Percentiles rank a stretch among this genome's conserved stretches.
phyloP scores from a whole-genome alignment of 805 yeast genomes.

The Candida morakotiae region DNA sequence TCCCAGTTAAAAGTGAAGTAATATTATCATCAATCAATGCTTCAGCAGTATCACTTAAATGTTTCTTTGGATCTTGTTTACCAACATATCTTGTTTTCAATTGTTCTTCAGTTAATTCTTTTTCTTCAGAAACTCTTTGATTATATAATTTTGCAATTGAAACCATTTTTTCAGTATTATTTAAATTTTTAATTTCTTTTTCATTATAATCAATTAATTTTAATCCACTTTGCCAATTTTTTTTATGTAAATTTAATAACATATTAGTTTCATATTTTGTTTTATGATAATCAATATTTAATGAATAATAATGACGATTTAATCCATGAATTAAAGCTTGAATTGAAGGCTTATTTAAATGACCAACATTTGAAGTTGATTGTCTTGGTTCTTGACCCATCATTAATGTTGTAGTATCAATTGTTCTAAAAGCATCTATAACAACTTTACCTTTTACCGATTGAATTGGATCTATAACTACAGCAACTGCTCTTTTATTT shows the following conservation, averaged over 20 bases:
- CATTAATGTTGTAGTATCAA: conserved; percentile 83
- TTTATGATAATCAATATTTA: conserved; percentile 91
- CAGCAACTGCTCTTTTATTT: conserved; percentile 95
- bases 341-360: conserved; percentile 91
- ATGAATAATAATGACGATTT: conserved; percentile 93
- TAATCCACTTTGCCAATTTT: conserved; percentile 93
- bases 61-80: conserved; percentile 98
- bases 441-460: conserved; percentile 98
- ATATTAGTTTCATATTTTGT: conserved; percentile 89
- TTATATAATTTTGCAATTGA: conserved; percentile 88
- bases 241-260: conserved; percentile 91
- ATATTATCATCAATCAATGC: conserved; percentile 84
- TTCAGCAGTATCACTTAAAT: conserved; percentile 85
- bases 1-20: conserved; percentile 80
- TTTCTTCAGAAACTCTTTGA: conserved; percentile 87
- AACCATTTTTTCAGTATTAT: conserved; percentile 73
- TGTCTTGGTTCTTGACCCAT: conserved; percentile 98
- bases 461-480: conserved; percentile 97
- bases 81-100: conserved; percentile 96
- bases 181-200: conserved; percentile 72
- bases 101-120: conserved; percentile 81
- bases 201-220: conserved; percentile 71
- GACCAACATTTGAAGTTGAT: conserved; percentile 93
- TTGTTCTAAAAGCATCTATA: conserved; percentile 95
- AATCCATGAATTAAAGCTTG: conserved; percentile 96